Evolutionary conservation across 2,329 filamentous ascomycete species (phyloP).

Genomic region (Blastomyces silverae): DNA sequence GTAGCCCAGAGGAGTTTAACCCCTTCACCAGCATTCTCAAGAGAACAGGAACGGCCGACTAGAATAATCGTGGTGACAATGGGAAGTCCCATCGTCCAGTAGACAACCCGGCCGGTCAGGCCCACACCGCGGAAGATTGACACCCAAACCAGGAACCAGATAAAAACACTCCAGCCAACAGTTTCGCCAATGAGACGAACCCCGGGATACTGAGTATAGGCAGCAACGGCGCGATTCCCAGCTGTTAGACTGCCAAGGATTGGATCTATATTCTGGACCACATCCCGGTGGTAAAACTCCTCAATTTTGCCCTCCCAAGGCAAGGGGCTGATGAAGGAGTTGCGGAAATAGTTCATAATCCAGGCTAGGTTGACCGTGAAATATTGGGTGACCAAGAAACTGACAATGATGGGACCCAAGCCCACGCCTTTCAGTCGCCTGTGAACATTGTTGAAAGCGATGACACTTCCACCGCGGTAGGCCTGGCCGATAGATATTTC

Average conservation of each 20-base stretch:
- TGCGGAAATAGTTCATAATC: conserved; percentile 55
- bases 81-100: conserved; percentile 57
- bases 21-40: conserved; percentile 50
- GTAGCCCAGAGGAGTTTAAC: conserved; percentile 46
- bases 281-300: conserved; percentile 48
- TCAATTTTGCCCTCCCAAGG: conserved; percentile 49
- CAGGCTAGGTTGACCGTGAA: conserved; percentile 53
- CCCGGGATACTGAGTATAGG: conserved; percentile 46
- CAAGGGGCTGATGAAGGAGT: conserved; percentile 50
- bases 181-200: conserved; percentile 49
- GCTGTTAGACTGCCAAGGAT: conserved; percentile 36
- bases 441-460: conserved; percentile 51
- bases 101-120: conserved; percentile 53
- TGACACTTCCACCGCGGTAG: conserved; percentile 50
- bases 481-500: conserved; percentile 50
- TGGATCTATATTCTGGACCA: conserved; percentile 45
- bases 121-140: conserved; percentile 55
- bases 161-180: conserved; percentile 53
- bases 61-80: conserved; percentile 53
- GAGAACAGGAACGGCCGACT: conserved; percentile 49
- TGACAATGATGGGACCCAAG: conserved; percentile 48
- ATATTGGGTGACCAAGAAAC: conserved; percentile 52
- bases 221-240: conserved; percentile 36
- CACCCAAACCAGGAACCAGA: conserved; percentile 55
- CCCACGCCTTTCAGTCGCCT: conserved; percentile 50